Evolutionary conservation across 768 basidiomycete genomes (phyloP).

Genomic region (Pleurotus citrinopileatus): DNA sequence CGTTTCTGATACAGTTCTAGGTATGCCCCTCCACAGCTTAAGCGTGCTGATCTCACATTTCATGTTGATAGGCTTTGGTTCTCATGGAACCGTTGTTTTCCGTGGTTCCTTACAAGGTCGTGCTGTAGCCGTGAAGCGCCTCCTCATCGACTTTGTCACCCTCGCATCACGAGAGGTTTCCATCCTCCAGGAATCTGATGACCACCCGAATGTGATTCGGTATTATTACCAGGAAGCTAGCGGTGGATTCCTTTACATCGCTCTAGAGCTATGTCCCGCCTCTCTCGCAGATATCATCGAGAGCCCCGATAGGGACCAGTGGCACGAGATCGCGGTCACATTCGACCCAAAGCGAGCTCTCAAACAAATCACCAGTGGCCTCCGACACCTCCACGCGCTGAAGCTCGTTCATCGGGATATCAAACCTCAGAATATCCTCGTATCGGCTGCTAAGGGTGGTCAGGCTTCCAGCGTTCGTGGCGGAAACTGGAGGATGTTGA

Average conservation of each 20-base stretch:
- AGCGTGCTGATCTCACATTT: conserved; percentile 10
- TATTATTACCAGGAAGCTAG: conserved; percentile 97
- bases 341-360: conserved; percentile 90
- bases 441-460: conserved; percentile 65
- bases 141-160: conserved; percentile 93
- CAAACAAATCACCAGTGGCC: conserved; percentile 80
- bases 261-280: conserved; percentile 91
- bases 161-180: conserved; percentile 92
- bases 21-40: conserved; percentile 35
- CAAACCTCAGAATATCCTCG: conserved; percentile 96
- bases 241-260: conserved; percentile 94
- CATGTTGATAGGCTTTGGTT: conserved; percentile 74
- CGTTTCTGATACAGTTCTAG: conserved; percentile 74
- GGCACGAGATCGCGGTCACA: conserved; percentile 71
- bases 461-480: conserved; percentile 30
- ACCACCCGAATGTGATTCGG: conserved; percentile 97
- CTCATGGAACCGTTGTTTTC: conserved; percentile 95
- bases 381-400: conserved; percentile 88
- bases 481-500: conserved; percentile 74
- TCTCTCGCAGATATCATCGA: conserved; percentile 88
- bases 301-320: conserved; percentile 61
- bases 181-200: conserved; percentile 94
- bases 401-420: conserved; percentile 99
- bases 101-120: conserved; percentile 95
- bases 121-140: conserved; percentile 96